Evolutionary conservation across 2,329 filamentous ascomycete genomes (phyloP), one percentile per base, ranked within the genome.

Genomic region (Colletotrichum eremochloae): DNA sequence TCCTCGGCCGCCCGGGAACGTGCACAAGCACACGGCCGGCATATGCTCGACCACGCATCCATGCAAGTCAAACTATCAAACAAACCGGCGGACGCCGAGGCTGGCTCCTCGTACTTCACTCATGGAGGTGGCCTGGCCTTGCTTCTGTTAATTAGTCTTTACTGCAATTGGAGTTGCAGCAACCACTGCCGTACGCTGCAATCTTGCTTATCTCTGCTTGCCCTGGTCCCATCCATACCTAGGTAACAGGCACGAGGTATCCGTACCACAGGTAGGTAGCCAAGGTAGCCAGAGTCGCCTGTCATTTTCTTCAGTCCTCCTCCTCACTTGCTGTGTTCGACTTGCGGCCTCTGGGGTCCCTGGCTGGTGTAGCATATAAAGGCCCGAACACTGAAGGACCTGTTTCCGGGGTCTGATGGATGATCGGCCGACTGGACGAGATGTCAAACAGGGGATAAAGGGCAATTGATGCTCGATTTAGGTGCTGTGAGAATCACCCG

Each of bases 101-200:
- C 66, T 70, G 69, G 69, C 60, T 69, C 66, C 60, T 69, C 66
- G 66, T 69, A 66, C 69, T 56, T 40, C 29, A 5, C 8, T 33
- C 38, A 7, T 33, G 44, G 66, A 68, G 55, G 50, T 64, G 40
- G 42, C 15, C 50, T 61, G 44, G 44, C 44, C 20, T 42, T 53
- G 40, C 36, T 62, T 24, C 48, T n/a, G 38, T 40, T 42, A 42
- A 18, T 42, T 68, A 40, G 31, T 24, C 66, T 38, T 48, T 52
- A 36, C 56, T 55, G 48, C 3, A 55, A 56, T n/a, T 31, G 14
- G 46, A 53, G 36, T 40, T 68, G 48, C 33, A 68, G 60, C 60
- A 33, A 64, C 44, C 50, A 55, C 44, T 64, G 50, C 64, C 61
- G 53, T 24, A 48, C 36, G 42, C 18, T 50, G 42, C 53, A 69